Evolutionary conservation across 2,329 filamentous ascomycete genomes (phyloP), one percentile per base, ranked within the genome.

Genomic region (Hypocreales sp.): DNA sequence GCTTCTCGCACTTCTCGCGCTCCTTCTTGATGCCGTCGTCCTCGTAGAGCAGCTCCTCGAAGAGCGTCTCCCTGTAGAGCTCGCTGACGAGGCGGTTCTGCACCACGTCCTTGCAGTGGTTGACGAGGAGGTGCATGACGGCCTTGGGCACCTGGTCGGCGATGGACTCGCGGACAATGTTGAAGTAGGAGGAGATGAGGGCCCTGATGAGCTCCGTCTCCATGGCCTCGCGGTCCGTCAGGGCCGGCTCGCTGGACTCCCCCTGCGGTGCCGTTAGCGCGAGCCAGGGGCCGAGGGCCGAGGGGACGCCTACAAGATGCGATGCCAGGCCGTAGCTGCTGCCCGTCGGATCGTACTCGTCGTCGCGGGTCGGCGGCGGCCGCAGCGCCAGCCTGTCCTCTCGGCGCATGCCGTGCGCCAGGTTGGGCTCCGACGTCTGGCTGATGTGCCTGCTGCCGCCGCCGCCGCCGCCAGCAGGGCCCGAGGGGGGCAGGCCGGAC

Each of bases 131-230:
- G 51, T 98, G 90, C 90, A 98, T 98, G 41, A 98, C 79, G 5
- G 90, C 90, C 60, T 98, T 98, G 39, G 90, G 90, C 8, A 98
- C 90, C 57, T 95, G 87, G 50, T 98, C 90, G 24, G 87, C 87
- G 43, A 94, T 93, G n/a, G 83, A 87, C 56, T 98, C 90, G 36
- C 90, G 81, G 25, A 98, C 90, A 45, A 98, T 98, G 53, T 93
- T 92, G 64, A 98, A 98, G 63, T 98, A 98, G 2, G 86, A 94
- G 18, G 82, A 92, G 51, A 98, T 98, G 31, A 98, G 71, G 25
- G 86, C 81, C 25, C 87, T 79, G 50, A 98, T 98, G 22, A 98
- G 73, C 55, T 98, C 90, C 8, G 90, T 95, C 58, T 98, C 90
- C 61, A 98, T 80, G 24, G 84, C 80, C 58, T 98, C 90, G 28